Conservation (phyloP, 495 filamentous ascomycete species). For the Chlorociboria aeruginascens region DNA sequence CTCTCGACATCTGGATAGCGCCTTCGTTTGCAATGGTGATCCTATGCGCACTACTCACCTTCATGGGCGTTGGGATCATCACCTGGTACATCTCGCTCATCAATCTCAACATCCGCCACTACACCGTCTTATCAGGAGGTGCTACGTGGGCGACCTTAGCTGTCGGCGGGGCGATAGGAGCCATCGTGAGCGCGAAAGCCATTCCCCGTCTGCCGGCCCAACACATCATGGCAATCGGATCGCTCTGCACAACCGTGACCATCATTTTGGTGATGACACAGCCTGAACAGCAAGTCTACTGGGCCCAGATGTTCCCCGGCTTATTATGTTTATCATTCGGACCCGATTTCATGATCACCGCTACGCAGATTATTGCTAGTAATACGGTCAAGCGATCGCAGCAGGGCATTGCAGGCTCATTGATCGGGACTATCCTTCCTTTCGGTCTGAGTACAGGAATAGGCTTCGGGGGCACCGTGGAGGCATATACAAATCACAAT, state of each 20-base stretch:
- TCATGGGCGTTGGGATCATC: slow-evolving; percentile 37
- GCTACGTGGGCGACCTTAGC: slow-evolving; percentile 36
- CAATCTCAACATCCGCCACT: slow-evolving; percentile 32
- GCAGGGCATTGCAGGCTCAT: slow-evolving; percentile 36
- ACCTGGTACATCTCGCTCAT: slow-evolving; percentile 36
- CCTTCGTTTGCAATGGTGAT: slow-evolving; percentile 35
- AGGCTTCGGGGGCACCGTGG: slow-evolving; percentile 38
- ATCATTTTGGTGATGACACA: slow-evolving; percentile 35
- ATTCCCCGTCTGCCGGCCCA: not conserved
- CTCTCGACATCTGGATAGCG: slow-evolving; percentile 35
- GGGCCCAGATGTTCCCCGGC: slow-evolving; percentile 37
- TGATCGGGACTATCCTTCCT: slow-evolving; percentile 36
- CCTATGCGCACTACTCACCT: slow-evolving; percentile 33
- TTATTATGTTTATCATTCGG: slow-evolving; percentile 30
- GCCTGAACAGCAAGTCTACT: slow-evolving; percentile 35
- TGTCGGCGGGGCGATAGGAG: slow-evolving; percentile 36
- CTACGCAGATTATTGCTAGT: slow-evolving; percentile 40
- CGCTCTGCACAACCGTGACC: slow-evolving; percentile 24
- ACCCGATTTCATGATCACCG: slow-evolving; percentile 38
- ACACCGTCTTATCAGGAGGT: slow-evolving; percentile 29
- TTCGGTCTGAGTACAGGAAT: slow-evolving; percentile 36
- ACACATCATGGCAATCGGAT: slow-evolving; percentile 17
- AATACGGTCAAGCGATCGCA: slow-evolving; percentile 34
- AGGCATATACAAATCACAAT: slow-evolving; percentile 19
- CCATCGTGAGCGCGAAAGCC: slow-evolving; percentile 12